phyloP scores from a whole-genome alignment of 2,329 filamentous ascomycete genomes.

The Fusarium albidum region DNA sequence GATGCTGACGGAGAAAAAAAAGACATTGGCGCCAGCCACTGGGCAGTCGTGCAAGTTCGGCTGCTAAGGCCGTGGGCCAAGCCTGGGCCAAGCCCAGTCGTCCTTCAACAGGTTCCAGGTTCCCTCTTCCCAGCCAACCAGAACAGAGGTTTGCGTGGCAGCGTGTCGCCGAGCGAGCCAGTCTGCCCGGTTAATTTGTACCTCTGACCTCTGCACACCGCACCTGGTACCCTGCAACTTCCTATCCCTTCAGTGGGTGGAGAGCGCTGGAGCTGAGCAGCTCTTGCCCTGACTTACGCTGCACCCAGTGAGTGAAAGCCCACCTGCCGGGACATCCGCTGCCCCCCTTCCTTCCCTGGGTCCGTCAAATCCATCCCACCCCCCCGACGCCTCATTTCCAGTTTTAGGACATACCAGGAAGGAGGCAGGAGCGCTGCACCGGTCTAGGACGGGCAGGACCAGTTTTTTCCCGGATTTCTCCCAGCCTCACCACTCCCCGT shows the following conservation, averaged over 20 bases:
- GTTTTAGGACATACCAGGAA: slow-evolving; percentile 37
- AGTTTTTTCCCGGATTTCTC: slow-evolving; percentile 35
- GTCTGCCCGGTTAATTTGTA: not conserved
- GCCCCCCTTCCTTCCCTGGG: slow-evolving; percentile 11
- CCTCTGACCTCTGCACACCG: not conserved
- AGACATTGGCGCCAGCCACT: slow-evolving; percentile 19
- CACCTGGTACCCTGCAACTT: not conserved
- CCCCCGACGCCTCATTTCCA: slow-evolving; percentile 39
- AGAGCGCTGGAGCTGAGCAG: slow-evolving; percentile 22
- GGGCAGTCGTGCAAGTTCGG: slow-evolving; percentile 9
- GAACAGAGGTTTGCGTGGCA: too few species aligned
- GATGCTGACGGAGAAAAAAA: slow-evolving; percentile 4
- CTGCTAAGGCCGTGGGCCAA: slow-evolving; percentile 29
- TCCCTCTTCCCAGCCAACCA: too few species aligned
- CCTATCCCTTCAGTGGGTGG: slow-evolving; percentile 25
- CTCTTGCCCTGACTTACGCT: slow-evolving; percentile 26
- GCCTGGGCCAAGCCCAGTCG: slow-evolving; percentile 19
- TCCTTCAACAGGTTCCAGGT: not conserved
- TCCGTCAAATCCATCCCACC: slow-evolving; percentile 6
- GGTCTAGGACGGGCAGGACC: slow-evolving; percentile 14
- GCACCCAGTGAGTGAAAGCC: slow-evolving; percentile 18
- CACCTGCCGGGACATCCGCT: slow-evolving; percentile 18
- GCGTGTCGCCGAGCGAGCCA: too few species aligned
- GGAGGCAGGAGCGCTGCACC: slow-evolving; percentile 24
- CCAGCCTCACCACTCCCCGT: slow-evolving; percentile 37